These are phyloP conservation scores for Emericellopsis atlantica DNA, from an alignment of 2,329 filamentous ascomycete genomes.

Conservation along the genomic window DNA sequence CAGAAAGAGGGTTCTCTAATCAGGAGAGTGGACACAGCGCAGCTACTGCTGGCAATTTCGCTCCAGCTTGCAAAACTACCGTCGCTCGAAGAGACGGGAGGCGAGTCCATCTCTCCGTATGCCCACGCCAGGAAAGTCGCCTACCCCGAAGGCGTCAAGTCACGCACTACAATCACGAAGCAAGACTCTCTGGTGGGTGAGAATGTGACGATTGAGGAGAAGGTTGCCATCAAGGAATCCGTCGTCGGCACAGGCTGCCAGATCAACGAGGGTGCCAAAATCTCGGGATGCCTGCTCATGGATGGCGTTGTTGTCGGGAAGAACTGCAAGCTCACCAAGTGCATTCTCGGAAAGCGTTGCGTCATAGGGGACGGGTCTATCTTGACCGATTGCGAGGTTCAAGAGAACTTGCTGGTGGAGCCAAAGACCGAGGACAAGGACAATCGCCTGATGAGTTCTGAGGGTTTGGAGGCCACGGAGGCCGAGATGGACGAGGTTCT, in stretches of 20 bases:
- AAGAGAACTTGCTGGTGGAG: constrained; percentile 78
- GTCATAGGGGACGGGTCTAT: constrained; percentile 71
- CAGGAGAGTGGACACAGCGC: constrained; percentile 77
- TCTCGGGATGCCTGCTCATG: constrained; percentile 86
- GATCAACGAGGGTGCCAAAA: constrained; percentile 72
- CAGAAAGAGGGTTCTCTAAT: constrained; percentile 48
- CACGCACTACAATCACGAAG: constrained; percentile 69
- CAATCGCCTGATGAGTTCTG: constrained; percentile 55
- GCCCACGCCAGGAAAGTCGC: constrained; percentile 71
- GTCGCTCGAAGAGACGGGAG: constrained; percentile 51
- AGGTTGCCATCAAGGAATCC: constrained; percentile 82
- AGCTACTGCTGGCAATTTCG: constrained; percentile 69
- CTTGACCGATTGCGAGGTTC: constrained; percentile 85
- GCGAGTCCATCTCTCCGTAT: constrained; percentile 52
- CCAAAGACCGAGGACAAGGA: constrained; percentile 60
- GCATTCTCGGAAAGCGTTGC: constrained; percentile 70
- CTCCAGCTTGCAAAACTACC: constrained; percentile 76
- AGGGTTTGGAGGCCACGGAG: constrained; percentile 51
- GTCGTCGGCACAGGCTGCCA: constrained; percentile 82
- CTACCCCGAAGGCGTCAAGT: constrained; percentile 69
- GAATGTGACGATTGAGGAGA: constrained; percentile 81
- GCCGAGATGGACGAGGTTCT: constrained; percentile 45
- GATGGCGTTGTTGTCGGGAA: constrained; percentile 79
- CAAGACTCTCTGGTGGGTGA: constrained; percentile 74
- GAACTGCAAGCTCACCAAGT: constrained; percentile 74